Percentiles rank a stretch among this genome's conserved stretches.
Evolutionary conservation across 139 green algal species (phyloP).

Genomic region (Chlorella sp.): DNA sequence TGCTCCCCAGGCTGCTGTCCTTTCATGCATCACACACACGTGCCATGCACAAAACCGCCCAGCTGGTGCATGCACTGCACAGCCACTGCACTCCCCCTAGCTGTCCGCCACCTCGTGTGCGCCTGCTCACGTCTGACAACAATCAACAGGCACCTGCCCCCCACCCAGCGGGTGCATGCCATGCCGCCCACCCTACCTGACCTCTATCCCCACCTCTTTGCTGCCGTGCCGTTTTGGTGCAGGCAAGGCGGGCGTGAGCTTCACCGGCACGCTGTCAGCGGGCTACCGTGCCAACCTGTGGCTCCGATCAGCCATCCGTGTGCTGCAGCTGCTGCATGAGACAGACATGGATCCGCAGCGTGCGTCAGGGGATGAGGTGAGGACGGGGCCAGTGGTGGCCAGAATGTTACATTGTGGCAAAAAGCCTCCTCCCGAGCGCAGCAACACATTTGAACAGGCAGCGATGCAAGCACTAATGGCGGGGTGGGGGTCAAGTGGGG

Average conservation of each 20-base stretch:
- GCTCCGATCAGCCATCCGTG: constrained; percentile 72
- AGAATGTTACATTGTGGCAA: no score
- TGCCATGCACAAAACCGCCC: not conserved
- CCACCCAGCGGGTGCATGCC: not conserved
- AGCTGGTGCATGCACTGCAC: not conserved
- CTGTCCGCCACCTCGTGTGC: no score
- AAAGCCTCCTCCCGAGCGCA: no score
- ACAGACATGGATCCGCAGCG: constrained; percentile 56
- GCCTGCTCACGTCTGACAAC: no score
- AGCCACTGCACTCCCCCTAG: no score
- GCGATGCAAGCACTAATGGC: no score
- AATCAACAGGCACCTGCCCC: no score
- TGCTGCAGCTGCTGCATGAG: constrained; percentile 74
- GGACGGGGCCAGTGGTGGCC: no score
- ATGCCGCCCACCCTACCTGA: not conserved
- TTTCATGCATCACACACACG: not conserved
- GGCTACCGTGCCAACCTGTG: constrained; percentile 80
- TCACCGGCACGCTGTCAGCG: constrained; percentile 45
- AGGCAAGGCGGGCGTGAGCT: constrained; percentile 65
- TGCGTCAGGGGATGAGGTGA: constrained; percentile 48
- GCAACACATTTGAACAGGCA: no score
- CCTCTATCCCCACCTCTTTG: not conserved
- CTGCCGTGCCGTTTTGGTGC: not conserved
- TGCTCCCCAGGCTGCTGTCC: no score
- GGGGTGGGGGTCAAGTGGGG: no score